Conservation (phyloP, 2,329 filamentous ascomycete genomes). For the Tolypocladium pustulatum region DNA sequence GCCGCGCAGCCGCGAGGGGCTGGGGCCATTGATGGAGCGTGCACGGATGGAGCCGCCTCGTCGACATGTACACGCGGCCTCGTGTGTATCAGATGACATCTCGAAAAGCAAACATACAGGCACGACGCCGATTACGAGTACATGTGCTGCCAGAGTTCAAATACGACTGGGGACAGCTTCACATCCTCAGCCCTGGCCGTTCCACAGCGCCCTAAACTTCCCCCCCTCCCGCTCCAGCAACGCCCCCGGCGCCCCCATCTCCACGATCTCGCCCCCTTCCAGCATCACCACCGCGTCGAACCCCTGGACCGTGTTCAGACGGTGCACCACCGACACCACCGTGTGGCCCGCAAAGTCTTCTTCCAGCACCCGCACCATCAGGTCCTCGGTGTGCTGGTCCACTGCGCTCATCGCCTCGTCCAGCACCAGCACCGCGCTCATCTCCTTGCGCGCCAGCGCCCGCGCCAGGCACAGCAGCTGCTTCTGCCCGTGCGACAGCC, state of each 20-base stretch:
- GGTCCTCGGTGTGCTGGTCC: conserved; percentile 24
- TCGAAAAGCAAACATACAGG: neutral
- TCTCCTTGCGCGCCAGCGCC: conserved; percentile 17
- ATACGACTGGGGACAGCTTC: neutral
- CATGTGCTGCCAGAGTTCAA: neutral
- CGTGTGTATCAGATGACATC: neutral
- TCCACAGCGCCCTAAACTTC: neutral
- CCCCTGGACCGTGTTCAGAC: conserved; percentile 34
- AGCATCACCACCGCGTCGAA: conserved; percentile 37
- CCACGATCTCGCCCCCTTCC: conserved; percentile 29
- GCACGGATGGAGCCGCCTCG: neutral
- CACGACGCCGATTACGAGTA: neutral
- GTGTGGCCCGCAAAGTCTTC: conserved; percentile 32
- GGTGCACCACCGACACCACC: conserved; percentile 34
- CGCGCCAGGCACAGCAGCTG: conserved; percentile 12
- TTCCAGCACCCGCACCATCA: conserved; percentile 23
- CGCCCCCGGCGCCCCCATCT: neutral
- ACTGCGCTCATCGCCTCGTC: conserved; percentile 26
- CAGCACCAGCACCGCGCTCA: conserved; percentile 19
- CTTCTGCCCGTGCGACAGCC: conserved; percentile 11
- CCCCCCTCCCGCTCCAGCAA: neutral
- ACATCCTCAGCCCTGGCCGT: neutral
- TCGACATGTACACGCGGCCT: neutral
- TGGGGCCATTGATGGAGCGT: no score
- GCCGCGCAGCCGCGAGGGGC: no score